Base-by-base conservation (phyloP, 495 filamentous ascomycete species). In the Parmelia sp. region DNA sequence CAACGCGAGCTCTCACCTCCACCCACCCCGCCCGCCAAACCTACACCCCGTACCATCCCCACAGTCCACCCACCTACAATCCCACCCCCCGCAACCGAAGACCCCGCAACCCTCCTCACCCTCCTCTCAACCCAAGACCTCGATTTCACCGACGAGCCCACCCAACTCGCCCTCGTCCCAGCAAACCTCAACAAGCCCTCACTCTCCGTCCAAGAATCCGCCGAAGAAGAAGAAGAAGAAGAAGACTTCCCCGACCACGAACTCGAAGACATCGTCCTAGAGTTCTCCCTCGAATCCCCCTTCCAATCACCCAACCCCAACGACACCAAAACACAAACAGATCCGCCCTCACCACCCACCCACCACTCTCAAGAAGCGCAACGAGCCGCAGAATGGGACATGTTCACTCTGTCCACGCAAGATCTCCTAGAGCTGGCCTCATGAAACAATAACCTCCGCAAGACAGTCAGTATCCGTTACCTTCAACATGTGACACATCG, bases 41-140 rank as follows among this genome's bases (percentile, higher is more conserved):
- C 14, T 10, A 23, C 60, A 21, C 3, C 14, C 17, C 7, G 58
- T 25, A 4, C 29, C 40, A 27, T 35, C 23, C 14, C 33, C 25
- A 29, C 29, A 1, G 1, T n/a, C 23, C 23, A 17, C 8, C 40
- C 53, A 9, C 49, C 39, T 21, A 35, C 58, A 45, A 37, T 39
- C 12, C 39, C 64, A 57, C 23, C 55, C 45, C 17, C 27, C 35
- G 31, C 45, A 49, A 25, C 21, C 19, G 42, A 65, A 31, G 31
- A 61, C 23, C 9, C 59, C 17, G 49, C n/a, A 35, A 29, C 55
- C 55, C 58, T 71, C 33, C 64, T 71, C 21, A 57, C 66, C 10
- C 42, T 45, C 19, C 64, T 71, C 35, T 66, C 51, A 12, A 68
- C 66, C 14, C 69, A 71, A 62, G 69, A 71, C 29, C 62, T 71